These are phyloP conservation scores for Wilhelminamyces savonicus DNA, from an alignment of 805 yeast genomes.

Conservation along the genomic window DNA sequence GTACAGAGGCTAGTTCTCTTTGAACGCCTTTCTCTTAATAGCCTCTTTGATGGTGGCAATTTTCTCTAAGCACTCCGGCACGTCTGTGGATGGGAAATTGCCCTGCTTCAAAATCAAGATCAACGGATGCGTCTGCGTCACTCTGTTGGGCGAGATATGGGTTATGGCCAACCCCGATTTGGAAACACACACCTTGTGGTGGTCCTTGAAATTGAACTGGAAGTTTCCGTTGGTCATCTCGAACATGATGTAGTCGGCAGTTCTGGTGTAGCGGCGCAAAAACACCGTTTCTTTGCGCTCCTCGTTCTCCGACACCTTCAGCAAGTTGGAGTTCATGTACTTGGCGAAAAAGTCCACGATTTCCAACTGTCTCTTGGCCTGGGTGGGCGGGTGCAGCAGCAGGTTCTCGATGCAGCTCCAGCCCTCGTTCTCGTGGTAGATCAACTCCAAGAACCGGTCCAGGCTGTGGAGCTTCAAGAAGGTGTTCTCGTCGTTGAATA, in stretches of 20 bases:
- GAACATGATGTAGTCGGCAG: slow-evolving; percentile 79
- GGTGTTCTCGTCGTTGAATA: slow-evolving; percentile 80
- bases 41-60: slow-evolving; percentile 56
- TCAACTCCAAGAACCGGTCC: slow-evolving; percentile 60
- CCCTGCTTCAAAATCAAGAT: slow-evolving; percentile 36
- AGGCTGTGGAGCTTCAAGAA: slow-evolving; percentile 65
- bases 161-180: slow-evolving; percentile 71
- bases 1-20: slow-evolving; percentile 7
- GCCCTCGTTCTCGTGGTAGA: slow-evolving; percentile 37
- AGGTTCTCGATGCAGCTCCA: slow-evolving; percentile 43
- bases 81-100: slow-evolving; percentile 31
- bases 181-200: slow-evolving; percentile 78
- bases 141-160: slow-evolving; percentile 73
- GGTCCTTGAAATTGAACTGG: slow-evolving; percentile 95
- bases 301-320: slow-evolving; percentile 66
- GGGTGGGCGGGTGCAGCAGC: slow-evolving; percentile 36
- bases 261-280: slow-evolving; percentile 77
- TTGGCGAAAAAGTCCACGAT: slow-evolving; percentile 83
- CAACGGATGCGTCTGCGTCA: slow-evolving; percentile 62
- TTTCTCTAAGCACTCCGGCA: slow-evolving; percentile 38
- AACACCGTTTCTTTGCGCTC: slow-evolving; percentile 64
- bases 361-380: slow-evolving; percentile 66
- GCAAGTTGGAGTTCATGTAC: slow-evolving; percentile 87
- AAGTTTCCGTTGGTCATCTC: slow-evolving; percentile 86
- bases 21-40: slow-evolving; percentile 36